phyloP scores from a whole-genome alignment of 768 basidiomycete species.

The Boletus sensibilis region DNA sequence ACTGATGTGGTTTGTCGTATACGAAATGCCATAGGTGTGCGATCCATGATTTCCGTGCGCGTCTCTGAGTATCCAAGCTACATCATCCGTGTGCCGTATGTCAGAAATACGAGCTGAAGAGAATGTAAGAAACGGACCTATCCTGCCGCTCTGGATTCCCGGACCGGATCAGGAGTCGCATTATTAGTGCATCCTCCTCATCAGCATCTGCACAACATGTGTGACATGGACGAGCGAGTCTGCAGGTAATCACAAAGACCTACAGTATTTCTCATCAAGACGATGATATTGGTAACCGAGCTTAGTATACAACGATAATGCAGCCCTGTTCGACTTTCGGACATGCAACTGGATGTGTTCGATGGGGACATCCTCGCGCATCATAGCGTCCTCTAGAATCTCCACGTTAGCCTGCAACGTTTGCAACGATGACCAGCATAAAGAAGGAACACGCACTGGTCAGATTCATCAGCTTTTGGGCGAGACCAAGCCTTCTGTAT shows the following conservation, averaged over 20 bases:
- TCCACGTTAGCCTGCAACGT: conserved; percentile 1
- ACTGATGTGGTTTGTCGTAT: conserved; percentile 7
- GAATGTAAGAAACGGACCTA: conserved; percentile 12
- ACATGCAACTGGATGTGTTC: conserved; percentile 30
- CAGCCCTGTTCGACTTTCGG: conserved; percentile 28
- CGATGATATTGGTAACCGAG: conserved; percentile 24
- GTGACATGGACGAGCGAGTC: background rate
- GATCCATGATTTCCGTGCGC: conserved; percentile 14
- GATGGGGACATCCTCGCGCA: conserved; percentile 13
- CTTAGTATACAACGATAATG: conserved; percentile 22
- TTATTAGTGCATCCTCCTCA: conserved; percentile 25
- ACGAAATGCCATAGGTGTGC: conserved; percentile 11
- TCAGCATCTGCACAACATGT: conserved; percentile 23
- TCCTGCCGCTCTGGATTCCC: background rate
- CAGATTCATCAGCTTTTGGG: conserved; percentile 26
- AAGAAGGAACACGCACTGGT: conserved; percentile 20
- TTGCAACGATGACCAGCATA: background rate
- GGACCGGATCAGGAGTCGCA: conserved; percentile 18
- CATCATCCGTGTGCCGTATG: background rate
- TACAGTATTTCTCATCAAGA: conserved; percentile 26
- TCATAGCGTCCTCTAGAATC: conserved; percentile 26
- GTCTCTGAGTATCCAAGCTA: conserved; percentile 6
- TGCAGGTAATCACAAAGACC: conserved; percentile 5
- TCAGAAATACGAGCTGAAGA: background rate
- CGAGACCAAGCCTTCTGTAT: conserved; percentile 31